Base-by-base conservation (phyloP, 257 asterid genomes). In the Cordia subcordata region DNA sequence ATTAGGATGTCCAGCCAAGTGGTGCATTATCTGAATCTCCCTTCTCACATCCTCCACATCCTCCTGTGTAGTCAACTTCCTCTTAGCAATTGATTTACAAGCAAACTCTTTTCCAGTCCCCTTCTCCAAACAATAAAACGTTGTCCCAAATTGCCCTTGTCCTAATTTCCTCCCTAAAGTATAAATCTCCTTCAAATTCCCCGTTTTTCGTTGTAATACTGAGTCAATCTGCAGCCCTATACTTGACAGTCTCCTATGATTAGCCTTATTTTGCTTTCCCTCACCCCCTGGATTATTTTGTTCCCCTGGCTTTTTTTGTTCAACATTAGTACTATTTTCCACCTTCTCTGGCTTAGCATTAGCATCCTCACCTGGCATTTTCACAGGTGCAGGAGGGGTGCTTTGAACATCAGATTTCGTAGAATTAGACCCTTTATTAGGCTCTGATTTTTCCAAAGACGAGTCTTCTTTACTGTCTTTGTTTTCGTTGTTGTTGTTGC, bases 1-100 rank as follows among this genome's bases (percentile, higher is more conserved):
- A 57, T 57, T 86, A 0, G 87, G 87, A 11, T 79, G 75, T 4
- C 89, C 95, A 0, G 91, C 83, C 65, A 89, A 79, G 69, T 89
- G 95, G 54, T 86, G 96, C 96, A 89, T 80, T 40, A 86, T 89
- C 78, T 84, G 94, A 64, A 89, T 72, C 81, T 89, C 95, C 50
- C 97, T 82, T 72, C 94, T 79, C 39, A 89, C 95, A 64, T 89
- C 97, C 38, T 89, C 95, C 66, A 89, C 92, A 62, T 89, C 97
- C 37, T 86, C 95, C 47, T 60, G 68, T 4, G 83, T 79, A 23
- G 81, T 57, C 20, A 89, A 53, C 57, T 89, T 89, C 55, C 95
- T 74, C 80, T 86, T 89, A 0, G 95, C 87, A 15, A 89, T 89
- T 1, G 89, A 69, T 61, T 89, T 89, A 58, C 97, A 89, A 0